Conservation (phyloP, 2,329 filamentous ascomycete genomes). For the Fusarium avenaceum region DNA sequence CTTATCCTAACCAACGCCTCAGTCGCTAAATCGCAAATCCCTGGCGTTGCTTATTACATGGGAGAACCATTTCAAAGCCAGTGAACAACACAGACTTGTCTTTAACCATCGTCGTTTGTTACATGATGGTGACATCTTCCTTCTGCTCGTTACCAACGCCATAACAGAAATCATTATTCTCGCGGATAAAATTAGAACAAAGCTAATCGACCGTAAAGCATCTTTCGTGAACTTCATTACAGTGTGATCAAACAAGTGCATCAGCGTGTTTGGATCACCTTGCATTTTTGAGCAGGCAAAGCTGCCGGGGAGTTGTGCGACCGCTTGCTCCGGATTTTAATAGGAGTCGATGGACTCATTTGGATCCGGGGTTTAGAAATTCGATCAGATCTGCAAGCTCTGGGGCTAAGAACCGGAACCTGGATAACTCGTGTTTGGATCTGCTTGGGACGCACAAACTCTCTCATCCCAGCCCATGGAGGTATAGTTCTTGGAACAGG, state of each 20-base stretch:
- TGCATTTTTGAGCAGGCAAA: conserved; percentile 1
- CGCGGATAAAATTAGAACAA: conserved; percentile 9
- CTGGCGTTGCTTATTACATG: conserved; percentile 26
- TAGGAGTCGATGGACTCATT: conserved; percentile 12
- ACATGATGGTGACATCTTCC: conserved; percentile 25
- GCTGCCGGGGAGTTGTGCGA: conserved; percentile 1
- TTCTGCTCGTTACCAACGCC: conserved; percentile 47
- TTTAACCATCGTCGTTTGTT: conserved; percentile 10
- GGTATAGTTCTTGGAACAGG: conserved; percentile 1
- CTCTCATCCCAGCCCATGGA: conserved; percentile 33
- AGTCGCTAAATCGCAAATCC: conserved; percentile 30
- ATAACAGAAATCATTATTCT: conserved; percentile 21
- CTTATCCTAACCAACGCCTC: conserved; percentile 42
- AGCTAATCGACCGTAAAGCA: conserved; percentile 34
- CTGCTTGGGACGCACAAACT: conserved; percentile 10
- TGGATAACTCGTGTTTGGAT: neutral
- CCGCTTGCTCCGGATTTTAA: conserved; percentile 41
- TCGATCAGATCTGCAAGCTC: conserved; percentile 2
- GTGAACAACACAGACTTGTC: conserved; percentile 18
- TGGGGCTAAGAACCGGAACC: conserved; percentile 13
- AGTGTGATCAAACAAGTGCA: conserved; percentile 30
- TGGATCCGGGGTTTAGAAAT: conserved; percentile 26
- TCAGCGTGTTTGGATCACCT: conserved; percentile 22
- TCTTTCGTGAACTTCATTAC: conserved; percentile 45
- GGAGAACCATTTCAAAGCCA: conserved; percentile 12